Base-by-base conservation (phyloP, 495 filamentous ascomycete genomes). In the Neurospora intermedia region DNA sequence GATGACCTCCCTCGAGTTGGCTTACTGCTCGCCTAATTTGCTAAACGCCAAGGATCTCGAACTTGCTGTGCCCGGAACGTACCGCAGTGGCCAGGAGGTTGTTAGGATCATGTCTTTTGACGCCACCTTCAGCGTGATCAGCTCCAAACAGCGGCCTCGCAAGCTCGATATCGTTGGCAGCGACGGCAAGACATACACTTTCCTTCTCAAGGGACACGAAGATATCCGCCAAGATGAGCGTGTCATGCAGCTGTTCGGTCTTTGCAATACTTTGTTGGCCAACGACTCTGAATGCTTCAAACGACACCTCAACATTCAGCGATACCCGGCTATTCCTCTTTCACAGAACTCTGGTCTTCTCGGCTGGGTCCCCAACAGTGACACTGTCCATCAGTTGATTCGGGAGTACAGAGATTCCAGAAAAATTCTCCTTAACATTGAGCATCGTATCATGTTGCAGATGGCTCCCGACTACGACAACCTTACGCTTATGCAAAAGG, bases 391-490 rank as follows among this genome's bases (percentile, higher is more conserved):
- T 78, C 92, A 97, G 23, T 86, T 99, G 23, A 98, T 99, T 78
- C 90, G 96, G 72, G 96, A 99, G 80, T 99, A 99, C 79, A 90
- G 96, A 70, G 96, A 99, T 80, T 96, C 92, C 72, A 90, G 96
- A 40, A 96, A 97, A 77, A 99, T 99, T 74, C 85, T 99, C 35
- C 89, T 99, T 69, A 99, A 99, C 76, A 99, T 99, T 74, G 96
- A 99, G 82, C 96, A 99, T 77, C 91, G 96, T 35, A 98, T 99
- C 78, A 99, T 99, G 96, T 85, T 99, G 43, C 96, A 99, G 80
- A 99, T 99, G 96, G 96, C 96, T 15, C 96, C 96, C 3, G 96
- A 99, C 80, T 98, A 98, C 78, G 96, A 99, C 75, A 97, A 96
- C 75, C 88, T 99, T 16, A 97, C 96, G 0, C 88, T 99, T 39